Evolutionary conservation across 306 rosid species (phyloP), one percentile per base, ranked within the genome.

Genomic region (Cyamopsis tetragonoloba): DNA sequence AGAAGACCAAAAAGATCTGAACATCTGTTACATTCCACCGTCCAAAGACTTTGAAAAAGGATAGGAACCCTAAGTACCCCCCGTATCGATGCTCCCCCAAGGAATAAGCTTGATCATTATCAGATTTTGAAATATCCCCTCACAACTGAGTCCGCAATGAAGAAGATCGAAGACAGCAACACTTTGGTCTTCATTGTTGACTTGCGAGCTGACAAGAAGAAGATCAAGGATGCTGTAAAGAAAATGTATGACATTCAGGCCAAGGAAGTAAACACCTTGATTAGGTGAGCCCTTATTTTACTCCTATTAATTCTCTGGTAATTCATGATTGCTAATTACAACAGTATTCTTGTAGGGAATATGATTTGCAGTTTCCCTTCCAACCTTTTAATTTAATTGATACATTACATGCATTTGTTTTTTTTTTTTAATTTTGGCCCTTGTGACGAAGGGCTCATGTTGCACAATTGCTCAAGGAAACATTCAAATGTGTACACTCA

Each of bases 201-300:
- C 77, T 56, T 91, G 0, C 83, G 92, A n/a, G 92, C 97, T 6
- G 88, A 91, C 91, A 91, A 91, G 78, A 91, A 91, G 90, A 91
- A 88, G 82, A 91, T 91, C 18, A 91, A 91, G 80, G 91, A 80
- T 64, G 92, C 97, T 0, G 95, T 91, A 26, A 88, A 84, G 78
- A 91, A 91, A 77, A 88, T 91, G 97, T 91, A 91, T 1, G 97
- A 91, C 59, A 88, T 91, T 74, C 97, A 88, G 75, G 81, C 97
- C 44, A 91, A 86, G 88, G 88, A 91, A 80, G 95, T 91, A 3
- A 88, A 91, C 68, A 88, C 97, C 49, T 79, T 91, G 84, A 91
- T 88, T 82, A 91, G 95, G 97, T 84, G 67, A 56, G 79, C 23
- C 51, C 32, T 51, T 28, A 5, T 17, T 8, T 3, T 35, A 38